Evolutionary conservation across 306 rosid genomes (phyloP).

Genomic region (Quercus cerris): DNA sequence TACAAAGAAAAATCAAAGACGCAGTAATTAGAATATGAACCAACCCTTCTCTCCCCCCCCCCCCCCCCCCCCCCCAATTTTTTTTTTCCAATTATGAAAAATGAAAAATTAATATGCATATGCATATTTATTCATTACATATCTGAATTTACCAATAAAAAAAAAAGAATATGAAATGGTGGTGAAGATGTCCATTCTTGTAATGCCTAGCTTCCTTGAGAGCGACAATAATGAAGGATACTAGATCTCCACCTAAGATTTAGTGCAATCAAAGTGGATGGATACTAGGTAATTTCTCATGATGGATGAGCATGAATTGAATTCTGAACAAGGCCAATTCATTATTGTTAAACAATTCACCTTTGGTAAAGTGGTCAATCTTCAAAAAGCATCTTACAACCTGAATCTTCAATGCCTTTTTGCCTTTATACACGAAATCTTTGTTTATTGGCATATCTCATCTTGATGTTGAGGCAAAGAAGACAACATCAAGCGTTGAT

Average conservation of each 20-base stretch:
- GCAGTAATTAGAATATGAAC: neutral
- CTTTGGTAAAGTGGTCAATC: too few relatives aligned
- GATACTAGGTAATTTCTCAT: neutral
- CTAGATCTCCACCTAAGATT: neutral
- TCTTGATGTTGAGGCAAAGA: too few relatives aligned
- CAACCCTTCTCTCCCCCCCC: neutral
- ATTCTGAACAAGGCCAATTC: too few relatives aligned
- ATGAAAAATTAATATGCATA: neutral
- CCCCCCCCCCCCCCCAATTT: neutral
- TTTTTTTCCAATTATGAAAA: neutral
- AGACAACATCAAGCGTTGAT: too few relatives aligned
- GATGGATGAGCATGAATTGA: neutral
- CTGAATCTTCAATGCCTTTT: too few relatives aligned
- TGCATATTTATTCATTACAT: too few relatives aligned
- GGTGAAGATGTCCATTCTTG: neutral
- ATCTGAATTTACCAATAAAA: too few relatives aligned
- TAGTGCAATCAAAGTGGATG: too few relatives aligned
- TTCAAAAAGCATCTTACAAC: too few relatives aligned
- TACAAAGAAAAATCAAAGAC: neutral
- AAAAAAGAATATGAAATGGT: neutral
- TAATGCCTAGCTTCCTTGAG: neutral
- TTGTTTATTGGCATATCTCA: too few relatives aligned
- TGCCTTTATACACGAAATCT: too few relatives aligned
- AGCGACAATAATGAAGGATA: neutral
- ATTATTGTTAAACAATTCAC: too few relatives aligned